Conservation (phyloP, 371 early-diverging fungal genomes). For the Apophysomyces variabilis region DNA sequence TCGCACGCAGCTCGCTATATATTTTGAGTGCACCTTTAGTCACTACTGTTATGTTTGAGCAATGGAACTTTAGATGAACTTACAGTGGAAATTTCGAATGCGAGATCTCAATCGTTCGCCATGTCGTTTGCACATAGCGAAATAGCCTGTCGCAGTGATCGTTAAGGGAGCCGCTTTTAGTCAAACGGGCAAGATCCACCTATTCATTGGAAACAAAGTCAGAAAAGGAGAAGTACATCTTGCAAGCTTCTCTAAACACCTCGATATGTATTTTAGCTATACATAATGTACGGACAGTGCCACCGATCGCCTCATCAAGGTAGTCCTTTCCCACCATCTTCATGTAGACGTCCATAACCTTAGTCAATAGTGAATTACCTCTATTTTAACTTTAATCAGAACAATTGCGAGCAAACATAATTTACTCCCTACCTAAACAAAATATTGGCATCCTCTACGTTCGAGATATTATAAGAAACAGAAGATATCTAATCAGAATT, state of each 20-base stretch:
- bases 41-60: neutral
- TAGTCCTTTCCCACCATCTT: conserved; percentile 75
- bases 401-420: neutral
- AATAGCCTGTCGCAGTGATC: conserved; percentile 16
- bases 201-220: conserved; percentile 2
- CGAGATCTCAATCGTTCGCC: conserved; percentile 17
- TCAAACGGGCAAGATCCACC: conserved; percentile 32
- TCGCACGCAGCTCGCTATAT: conserved; percentile 45
- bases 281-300: conserved; percentile 63
- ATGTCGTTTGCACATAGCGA: conserved; percentile 15
- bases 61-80: neutral
- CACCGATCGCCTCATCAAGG: conserved; percentile 71
- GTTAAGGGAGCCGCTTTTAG: conserved; percentile 15
- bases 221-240: neutral
- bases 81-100: conserved; percentile 36
- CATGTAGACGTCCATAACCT: conserved; percentile 83
- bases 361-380: conserved; percentile 79
- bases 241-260: conserved; percentile 25
- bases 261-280: conserved; percentile 50
- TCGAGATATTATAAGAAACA: neutral
- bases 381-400: conserved; percentile 35
- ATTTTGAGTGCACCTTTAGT: neutral
- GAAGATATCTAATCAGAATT: neutral
- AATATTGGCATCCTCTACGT: conserved; percentile 55
- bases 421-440: conserved; percentile 44